A percentile compares a stretch with the other conserved stretches of the same genome.
These are phyloP conservation scores for Paratinospora sagittata DNA, from an alignment of 164 flowering plant species.

Conservation along the genomic window DNA sequence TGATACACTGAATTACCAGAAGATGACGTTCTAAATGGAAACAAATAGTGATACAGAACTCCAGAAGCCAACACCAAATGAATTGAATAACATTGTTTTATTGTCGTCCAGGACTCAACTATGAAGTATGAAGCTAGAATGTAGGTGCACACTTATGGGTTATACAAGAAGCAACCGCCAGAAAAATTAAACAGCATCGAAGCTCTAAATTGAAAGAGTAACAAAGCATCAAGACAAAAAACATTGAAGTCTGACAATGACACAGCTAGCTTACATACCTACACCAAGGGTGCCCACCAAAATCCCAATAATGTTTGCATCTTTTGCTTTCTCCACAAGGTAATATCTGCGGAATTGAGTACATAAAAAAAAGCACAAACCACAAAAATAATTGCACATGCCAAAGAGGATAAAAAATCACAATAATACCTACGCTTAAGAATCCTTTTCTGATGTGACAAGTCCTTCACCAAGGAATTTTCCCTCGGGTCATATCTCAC, in stretches of 20 bases:
- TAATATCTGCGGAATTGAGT: constrained; percentile 55
- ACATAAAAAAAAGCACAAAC: neutral
- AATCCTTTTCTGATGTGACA: constrained; percentile 55
- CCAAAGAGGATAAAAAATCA: constrained; percentile 1
- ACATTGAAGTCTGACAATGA: neutral
- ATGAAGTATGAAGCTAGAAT: too few relatives aligned
- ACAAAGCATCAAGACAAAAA: too few relatives aligned
- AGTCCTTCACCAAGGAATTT: constrained; percentile 47
- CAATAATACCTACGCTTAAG: constrained; percentile 94
- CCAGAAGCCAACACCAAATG: too few relatives aligned
- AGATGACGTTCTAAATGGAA: too few relatives aligned
- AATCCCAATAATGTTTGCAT: constrained; percentile 90
- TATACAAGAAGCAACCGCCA: too few relatives aligned
- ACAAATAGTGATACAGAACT: too few relatives aligned
- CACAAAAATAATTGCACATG: neutral
- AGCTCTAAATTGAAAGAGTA: too few relatives aligned
- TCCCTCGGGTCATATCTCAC: constrained; percentile 73
- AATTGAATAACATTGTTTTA: too few relatives aligned
- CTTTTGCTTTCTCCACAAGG: constrained; percentile 94
- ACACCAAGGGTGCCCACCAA: constrained; percentile 97
- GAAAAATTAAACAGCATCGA: too few relatives aligned
- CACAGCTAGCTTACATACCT: constrained; percentile 38
- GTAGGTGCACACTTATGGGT: too few relatives aligned
- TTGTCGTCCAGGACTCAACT: too few relatives aligned
- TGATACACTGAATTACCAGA: too few relatives aligned